These are phyloP conservation scores for Teunomyces aglyptinius DNA, from an alignment of 805 yeast species.

Conservation along the genomic window DNA sequence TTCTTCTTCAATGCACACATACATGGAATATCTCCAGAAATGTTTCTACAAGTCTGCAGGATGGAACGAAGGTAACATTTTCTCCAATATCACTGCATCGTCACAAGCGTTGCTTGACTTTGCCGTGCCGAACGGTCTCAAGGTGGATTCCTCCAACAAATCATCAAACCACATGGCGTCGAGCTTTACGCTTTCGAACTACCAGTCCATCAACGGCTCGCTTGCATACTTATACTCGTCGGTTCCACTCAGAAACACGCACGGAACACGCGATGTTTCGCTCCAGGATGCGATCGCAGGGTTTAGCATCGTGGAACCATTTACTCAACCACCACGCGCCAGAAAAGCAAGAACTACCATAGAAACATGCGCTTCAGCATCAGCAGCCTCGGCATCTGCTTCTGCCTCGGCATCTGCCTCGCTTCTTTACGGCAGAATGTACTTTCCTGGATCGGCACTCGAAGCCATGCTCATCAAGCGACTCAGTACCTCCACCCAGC, in stretches of 20 bases:
- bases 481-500: conserved; percentile 56
- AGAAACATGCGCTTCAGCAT: too few relatives aligned
- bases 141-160: conserved; percentile 65
- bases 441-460: conserved; percentile 78
- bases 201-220: conserved; percentile 71
- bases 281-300: conserved; percentile 71
- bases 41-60: conserved; percentile 66
- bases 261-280: conserved; percentile 50
- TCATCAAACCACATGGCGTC: conserved; percentile 70
- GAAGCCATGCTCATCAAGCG: conserved; percentile 84
- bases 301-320: conserved; percentile 54
- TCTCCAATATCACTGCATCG: conserved; percentile 71
- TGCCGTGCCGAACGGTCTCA: conserved; percentile 63
- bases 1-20: conserved; percentile 55
- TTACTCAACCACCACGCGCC: conserved; percentile 9
- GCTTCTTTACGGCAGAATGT: conserved; percentile 80
- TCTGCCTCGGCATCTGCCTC: conserved; percentile 17
- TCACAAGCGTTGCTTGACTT: conserved; percentile 72
- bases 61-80: conserved; percentile 80
- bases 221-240: conserved; percentile 78
- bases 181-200: conserved; percentile 65
- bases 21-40: conserved; percentile 82
- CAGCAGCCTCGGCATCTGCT: too few relatives aligned
- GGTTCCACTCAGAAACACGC: conserved; percentile 48
- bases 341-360: too few relatives aligned